Conservation (phyloP, 768 basidiomycete genomes). For the Lentinula lateritia region DNA sequence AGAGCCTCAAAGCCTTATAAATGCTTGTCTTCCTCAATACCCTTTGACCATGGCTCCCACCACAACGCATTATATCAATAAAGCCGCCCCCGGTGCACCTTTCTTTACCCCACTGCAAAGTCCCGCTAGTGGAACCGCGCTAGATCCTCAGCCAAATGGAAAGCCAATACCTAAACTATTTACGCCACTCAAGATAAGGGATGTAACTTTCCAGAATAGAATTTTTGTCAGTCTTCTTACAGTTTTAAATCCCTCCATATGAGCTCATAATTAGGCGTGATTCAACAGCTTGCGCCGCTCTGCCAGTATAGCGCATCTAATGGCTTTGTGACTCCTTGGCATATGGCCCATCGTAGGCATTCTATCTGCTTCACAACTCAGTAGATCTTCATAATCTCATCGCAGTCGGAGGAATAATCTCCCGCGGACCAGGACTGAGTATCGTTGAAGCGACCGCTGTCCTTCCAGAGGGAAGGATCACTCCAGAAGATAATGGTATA, state of each 20-base stretch:
- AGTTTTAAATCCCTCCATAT: neutral
- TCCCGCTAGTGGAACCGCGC: conserved; percentile 34
- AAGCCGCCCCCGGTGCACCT: conserved; percentile 26
- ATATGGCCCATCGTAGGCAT: conserved; percentile 54
- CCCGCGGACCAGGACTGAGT: conserved; percentile 50
- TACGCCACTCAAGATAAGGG: conserved; percentile 50
- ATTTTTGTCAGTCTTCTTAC: conserved; percentile 36
- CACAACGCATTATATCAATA: neutral
- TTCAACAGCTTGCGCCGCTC: conserved; percentile 42
- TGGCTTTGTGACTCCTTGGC: conserved; percentile 51
- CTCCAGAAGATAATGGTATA: conserved; percentile 58
- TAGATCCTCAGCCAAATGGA: conserved; percentile 29
- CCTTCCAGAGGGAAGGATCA: conserved; percentile 56
- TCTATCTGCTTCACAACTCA: conserved; percentile 16
- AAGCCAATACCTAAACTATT: conserved; percentile 39
- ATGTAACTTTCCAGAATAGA: conserved; percentile 48
- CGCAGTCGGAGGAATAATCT: conserved; percentile 47
- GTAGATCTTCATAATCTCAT: conserved; percentile 5
- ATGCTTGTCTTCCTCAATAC: neutral
- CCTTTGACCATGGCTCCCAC: neutral
- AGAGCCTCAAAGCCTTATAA: neutral
- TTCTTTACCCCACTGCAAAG: conserved; percentile 38
- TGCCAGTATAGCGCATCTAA: conserved; percentile 57
- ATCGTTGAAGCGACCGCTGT: conserved; percentile 66
- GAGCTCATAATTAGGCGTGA: neutral